Conservation (phyloP, 176 grass and related monocot genomes). For the Juncus effusus region DNA sequence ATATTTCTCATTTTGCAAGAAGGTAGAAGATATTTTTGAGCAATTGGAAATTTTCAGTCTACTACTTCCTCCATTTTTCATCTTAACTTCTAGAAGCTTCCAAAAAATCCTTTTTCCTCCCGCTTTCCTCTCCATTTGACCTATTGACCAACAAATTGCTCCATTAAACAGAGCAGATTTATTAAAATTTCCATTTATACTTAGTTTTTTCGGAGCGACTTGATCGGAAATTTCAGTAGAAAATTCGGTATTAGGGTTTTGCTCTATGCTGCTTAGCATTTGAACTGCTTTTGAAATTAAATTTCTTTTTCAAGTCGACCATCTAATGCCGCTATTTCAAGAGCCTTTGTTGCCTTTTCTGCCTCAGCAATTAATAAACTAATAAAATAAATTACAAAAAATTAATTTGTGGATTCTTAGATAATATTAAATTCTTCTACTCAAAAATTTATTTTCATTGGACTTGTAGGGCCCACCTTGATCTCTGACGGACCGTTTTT, state of each 20-base stretch:
- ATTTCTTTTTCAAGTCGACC: constrained; percentile 40
- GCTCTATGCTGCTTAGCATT: constrained; percentile 21
- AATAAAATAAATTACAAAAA: constrained; percentile 29
- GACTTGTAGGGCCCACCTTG: too few relatives aligned
- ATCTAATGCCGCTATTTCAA: constrained; percentile 51
- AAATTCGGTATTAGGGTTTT: not conserved
- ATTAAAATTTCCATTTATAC: constrained; percentile 41
- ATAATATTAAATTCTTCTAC: too few relatives aligned
- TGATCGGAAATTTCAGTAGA: constrained; percentile 37
- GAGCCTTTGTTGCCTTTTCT: constrained; percentile 61
- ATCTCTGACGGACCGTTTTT: too few relatives aligned
- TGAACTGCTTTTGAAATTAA: constrained; percentile 64
- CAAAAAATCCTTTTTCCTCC: not conserved
- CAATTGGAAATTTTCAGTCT: too few relatives aligned
- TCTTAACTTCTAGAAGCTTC: too few relatives aligned
- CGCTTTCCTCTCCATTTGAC: not conserved
- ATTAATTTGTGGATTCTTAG: too few relatives aligned
- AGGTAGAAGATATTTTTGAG: too few relatives aligned
- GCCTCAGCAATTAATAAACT: constrained; percentile 83
- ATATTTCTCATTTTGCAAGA: too few relatives aligned
- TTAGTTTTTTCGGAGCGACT: constrained; percentile 17
- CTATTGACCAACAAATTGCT: constrained; percentile 18
- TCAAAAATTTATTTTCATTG: too few relatives aligned
- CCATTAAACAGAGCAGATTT: constrained; percentile 33
- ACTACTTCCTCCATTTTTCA: too few relatives aligned